Percentiles rank a stretch among this genome's conserved stretches.
Conservation (phyloP, 371 early-diverging fungal genomes). For the Mucor mucedo region DNA sequence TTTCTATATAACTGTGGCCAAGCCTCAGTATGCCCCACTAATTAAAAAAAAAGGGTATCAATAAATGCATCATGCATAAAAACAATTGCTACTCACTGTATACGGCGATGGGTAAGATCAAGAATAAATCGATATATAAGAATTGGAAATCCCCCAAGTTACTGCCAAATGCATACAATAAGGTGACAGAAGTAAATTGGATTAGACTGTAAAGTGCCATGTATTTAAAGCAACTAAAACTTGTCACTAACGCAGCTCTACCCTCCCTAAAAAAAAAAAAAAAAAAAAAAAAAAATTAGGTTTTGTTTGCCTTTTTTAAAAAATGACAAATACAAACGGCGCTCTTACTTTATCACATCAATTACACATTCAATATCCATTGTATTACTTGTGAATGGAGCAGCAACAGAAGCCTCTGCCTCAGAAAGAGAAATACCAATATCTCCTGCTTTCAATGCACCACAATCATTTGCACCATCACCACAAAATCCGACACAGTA, state of each 20-base stretch:
- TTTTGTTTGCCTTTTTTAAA: not conserved
- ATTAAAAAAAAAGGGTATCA: slow-evolving; percentile 1
- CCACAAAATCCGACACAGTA: slow-evolving; percentile 98
- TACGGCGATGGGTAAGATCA: slow-evolving; percentile 91
- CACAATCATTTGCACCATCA: slow-evolving; percentile 99
- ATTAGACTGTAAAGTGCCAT: slow-evolving; percentile 93
- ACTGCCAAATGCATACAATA: slow-evolving; percentile 85
- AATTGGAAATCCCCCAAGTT: slow-evolving; percentile 95
- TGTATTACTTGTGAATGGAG: slow-evolving; percentile 93
- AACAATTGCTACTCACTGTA: slow-evolving; percentile 58
- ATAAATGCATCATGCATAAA: not conserved
- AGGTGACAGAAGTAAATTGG: slow-evolving; percentile 89
- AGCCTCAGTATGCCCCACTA: slow-evolving; percentile 87
- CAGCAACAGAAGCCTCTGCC: slow-evolving; percentile 97
- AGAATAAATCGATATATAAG: slow-evolving; percentile 86
- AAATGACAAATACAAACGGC: not conserved
- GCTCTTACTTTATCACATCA: slow-evolving; percentile 78
- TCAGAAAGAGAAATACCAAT: slow-evolving; percentile 97
- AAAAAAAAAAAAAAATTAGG: not conserved
- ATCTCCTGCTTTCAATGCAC: slow-evolving; percentile 97
- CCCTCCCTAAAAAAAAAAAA: slow-evolving; percentile 78
- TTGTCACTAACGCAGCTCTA: slow-evolving; percentile 96
- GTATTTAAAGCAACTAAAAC: slow-evolving; percentile 97
- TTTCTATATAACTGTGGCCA: slow-evolving; percentile 73
- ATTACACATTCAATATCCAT: slow-evolving; percentile 93